These are phyloP conservation scores for Saturnispora hagleri DNA, from an alignment of 805 yeast genomes.

Conservation along the genomic window DNA sequence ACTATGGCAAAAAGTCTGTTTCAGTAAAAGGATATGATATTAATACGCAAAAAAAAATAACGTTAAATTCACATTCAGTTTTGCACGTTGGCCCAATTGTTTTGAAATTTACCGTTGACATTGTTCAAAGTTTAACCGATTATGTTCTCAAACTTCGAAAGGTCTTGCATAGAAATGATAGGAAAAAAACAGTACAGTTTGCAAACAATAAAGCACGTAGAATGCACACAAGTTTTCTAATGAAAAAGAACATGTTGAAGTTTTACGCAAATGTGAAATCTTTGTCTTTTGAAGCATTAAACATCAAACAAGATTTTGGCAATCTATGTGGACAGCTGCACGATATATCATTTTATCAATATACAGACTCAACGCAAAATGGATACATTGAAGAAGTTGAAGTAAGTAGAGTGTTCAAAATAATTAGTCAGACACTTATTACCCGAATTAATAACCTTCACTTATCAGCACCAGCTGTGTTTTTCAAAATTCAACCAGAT, in stretches of 20 bases:
- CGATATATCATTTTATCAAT: constrained; percentile 14
- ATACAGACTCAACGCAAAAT: constrained; percentile 10
- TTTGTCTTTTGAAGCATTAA: constrained; percentile 11
- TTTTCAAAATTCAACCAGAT: constrained; percentile 14
- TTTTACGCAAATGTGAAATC: constrained; percentile 13
- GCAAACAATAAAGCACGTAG: constrained; percentile 14
- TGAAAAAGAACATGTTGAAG: constrained; percentile 13
- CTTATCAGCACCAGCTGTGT: constrained; percentile 10
- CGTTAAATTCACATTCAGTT: constrained; percentile 4
- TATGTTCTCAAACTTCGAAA: background rate
- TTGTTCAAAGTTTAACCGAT: background rate
- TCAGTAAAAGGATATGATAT: constrained; percentile 20
- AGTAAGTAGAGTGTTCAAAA: constrained; percentile 3
- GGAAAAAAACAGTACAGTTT: constrained; percentile 2
- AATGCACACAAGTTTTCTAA: constrained; percentile 21
- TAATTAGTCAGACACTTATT: constrained; percentile 4
- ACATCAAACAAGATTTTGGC: constrained; percentile 28
- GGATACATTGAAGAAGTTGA: background rate
- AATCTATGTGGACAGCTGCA: constrained; percentile 17
- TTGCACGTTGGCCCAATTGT: constrained; percentile 11
- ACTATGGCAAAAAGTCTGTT: background rate
- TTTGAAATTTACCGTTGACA: background rate
- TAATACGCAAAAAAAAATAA: constrained; percentile 13
- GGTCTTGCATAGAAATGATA: background rate
- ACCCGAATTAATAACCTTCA: constrained; percentile 7